These are phyloP conservation scores for Saturnispora bothae DNA, from an alignment of 805 yeast species.

Conservation along the genomic window DNA sequence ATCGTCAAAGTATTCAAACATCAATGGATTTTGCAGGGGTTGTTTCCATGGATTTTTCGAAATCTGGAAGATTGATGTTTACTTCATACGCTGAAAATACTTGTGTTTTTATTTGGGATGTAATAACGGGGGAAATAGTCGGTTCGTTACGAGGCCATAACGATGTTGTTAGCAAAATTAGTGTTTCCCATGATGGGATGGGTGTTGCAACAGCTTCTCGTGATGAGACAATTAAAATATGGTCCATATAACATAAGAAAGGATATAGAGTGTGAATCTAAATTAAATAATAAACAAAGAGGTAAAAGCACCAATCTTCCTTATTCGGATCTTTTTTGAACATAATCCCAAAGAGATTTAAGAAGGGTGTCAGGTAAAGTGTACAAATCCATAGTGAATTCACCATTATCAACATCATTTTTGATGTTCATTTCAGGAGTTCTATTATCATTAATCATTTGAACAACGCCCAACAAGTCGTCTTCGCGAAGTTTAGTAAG, in stretches of 20 bases:
- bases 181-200: constrained; percentile 61
- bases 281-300: no score
- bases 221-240: constrained; percentile 63
- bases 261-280: no score
- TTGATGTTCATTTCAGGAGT: constrained; percentile 93
- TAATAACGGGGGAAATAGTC: constrained; percentile 50
- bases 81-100: constrained; percentile 60
- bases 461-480: constrained; percentile 88
- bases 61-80: constrained; percentile 64
- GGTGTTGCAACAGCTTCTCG: constrained; percentile 74
- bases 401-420: constrained; percentile 94
- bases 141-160: constrained; percentile 59
- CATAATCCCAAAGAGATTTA: constrained; percentile 91
- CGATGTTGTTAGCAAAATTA: constrained; percentile 51
- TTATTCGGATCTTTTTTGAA: constrained; percentile 50
- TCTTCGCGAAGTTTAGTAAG: constrained; percentile 84
- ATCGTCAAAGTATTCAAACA: constrained; percentile 20
- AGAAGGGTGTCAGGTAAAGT: constrained; percentile 86
- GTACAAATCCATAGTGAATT: constrained; percentile 90
- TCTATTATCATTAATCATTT: constrained; percentile 93
- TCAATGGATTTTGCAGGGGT: constrained; percentile 57
- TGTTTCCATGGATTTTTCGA: constrained; percentile 59
- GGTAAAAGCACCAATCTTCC: no score
- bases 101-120: constrained; percentile 72
- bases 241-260: constrained; percentile 43